Evolutionary conservation across 192 early-diverging fungal genomes (phyloP), one percentile per base, ranked within the genome.

Genomic region (Backusella mclennaniae): DNA sequence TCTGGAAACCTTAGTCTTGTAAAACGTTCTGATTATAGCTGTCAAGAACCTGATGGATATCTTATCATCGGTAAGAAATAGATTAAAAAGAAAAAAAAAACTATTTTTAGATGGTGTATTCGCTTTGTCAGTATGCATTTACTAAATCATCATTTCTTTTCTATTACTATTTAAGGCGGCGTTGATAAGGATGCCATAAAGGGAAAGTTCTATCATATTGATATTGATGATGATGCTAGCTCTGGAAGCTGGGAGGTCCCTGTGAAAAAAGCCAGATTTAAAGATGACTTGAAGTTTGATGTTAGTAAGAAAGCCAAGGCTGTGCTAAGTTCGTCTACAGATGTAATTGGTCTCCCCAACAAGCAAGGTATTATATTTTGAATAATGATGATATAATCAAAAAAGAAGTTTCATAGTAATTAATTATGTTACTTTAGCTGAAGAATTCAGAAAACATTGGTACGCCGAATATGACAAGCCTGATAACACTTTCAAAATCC

Each of bases 31-130:
- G 12, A 35, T 15, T 29, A 15, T 42, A 21, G 15, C 3, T n/a
- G 70, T 36, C 19, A 71, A 53, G 19, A 71, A 67, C 79, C 79
- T 68, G 80, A 71, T 74, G 80, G 80, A 35, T 82, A 77, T 42
- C 75, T 82, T 68, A 41, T 82, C 63, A 26, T 82, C 23, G 80
- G 80, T 82, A 76, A 72, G 59, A 21, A 35, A 41, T 21, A 11
- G 0, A 59, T 12, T 12, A 59, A 59, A 59, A 59, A 59, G 7
- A 1, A 59, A 59, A 9, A 12, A 26, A 49, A 26, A 59, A 19
- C 8, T 59, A 59, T 59, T 59, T 59, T 59, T 59, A 59, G 53
- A 23, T 23, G 21, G 23, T 26, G 53, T 4, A 59, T 19, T 26
- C 0, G 9, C 53, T 26, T 53, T n/a, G 46, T 49, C 6, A 6